phyloP scores from a whole-genome alignment of 2,329 filamentous ascomycete species.

The Pseudogymnoascus sp. region DNA sequence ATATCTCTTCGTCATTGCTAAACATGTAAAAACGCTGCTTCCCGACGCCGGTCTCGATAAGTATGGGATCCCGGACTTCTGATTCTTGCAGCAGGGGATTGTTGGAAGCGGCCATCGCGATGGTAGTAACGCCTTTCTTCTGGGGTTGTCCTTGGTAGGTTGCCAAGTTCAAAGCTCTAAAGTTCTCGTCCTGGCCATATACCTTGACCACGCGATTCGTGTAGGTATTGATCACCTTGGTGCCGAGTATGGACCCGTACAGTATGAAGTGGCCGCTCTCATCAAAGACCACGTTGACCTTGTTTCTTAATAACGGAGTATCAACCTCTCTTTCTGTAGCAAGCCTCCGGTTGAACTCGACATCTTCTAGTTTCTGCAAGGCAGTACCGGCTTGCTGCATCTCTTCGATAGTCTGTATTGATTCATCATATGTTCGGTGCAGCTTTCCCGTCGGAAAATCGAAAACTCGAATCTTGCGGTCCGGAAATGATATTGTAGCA shows the following conservation, averaged over 20 bases:
- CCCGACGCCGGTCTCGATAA: conserved; percentile 72
- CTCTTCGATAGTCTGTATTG: conserved; percentile 75
- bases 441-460: conserved; percentile 86
- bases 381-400: conserved; percentile 94
- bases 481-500: conserved; percentile 82
- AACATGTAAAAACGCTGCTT: conserved; percentile 98
- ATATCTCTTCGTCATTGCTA: conserved; percentile 77
- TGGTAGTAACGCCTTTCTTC: conserved; percentile 85
- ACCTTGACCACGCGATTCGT: conserved; percentile 88
- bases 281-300: conserved; percentile 85
- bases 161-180: conserved; percentile 72
- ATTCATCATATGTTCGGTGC: conserved; percentile 90
- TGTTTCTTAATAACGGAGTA: conserved; percentile 53
- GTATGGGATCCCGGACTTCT: conserved; percentile 80
- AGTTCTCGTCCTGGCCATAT: conserved; percentile 82
- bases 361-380: conserved; percentile 70
- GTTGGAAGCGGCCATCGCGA: conserved; percentile 91
- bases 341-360: conserved; percentile 84
- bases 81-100: conserved; percentile 92
- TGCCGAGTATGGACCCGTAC: conserved; percentile 84
- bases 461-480: conserved; percentile 87
- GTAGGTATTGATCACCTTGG: conserved; percentile 92
- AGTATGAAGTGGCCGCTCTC: conserved; percentile 93
- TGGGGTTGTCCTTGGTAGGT: conserved; percentile 93
- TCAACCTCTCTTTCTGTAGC: conserved; percentile 84